These are phyloP conservation scores for Lentinula novae-zelandiae DNA, from an alignment of 1,284 basidiomycete genomes.

Conservation along the genomic window DNA sequence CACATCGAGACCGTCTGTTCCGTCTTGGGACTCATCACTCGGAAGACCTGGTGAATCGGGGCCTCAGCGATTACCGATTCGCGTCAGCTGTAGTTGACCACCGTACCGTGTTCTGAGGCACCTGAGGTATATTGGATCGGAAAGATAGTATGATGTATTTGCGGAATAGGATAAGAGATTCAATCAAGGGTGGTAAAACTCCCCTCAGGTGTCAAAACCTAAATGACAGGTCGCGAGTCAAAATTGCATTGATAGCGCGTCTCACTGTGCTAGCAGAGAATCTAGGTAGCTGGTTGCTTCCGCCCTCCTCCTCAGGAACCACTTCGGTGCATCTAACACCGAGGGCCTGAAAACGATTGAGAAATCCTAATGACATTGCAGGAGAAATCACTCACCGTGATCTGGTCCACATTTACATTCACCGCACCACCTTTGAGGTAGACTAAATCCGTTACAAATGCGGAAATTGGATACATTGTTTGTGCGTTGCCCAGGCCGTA, in stretches of 20 bases:
- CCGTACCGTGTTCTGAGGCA: too few species aligned
- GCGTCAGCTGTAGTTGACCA: too few species aligned
- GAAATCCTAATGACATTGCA: background rate
- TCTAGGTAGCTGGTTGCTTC: slow-evolving; percentile 26
- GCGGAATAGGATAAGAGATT: too few species aligned
- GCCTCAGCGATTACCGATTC: too few species aligned
- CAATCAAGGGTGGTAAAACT: too few species aligned
- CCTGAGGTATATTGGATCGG: too few species aligned
- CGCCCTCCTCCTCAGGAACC: slow-evolving; percentile 22
- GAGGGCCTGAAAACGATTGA: background rate
- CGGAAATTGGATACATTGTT: slow-evolving; percentile 64
- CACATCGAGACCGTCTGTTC: too few species aligned
- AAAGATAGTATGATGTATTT: too few species aligned
- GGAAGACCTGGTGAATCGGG: too few species aligned
- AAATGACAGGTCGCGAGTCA: slow-evolving; percentile 18
- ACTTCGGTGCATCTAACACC: slow-evolving; percentile 42
- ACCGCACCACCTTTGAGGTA: slow-evolving; percentile 67
- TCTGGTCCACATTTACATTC: slow-evolving; percentile 51
- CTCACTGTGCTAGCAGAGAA: slow-evolving; percentile 53
- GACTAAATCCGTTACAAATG: slow-evolving; percentile 82
- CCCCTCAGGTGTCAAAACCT: background rate
- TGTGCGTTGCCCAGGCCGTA: slow-evolving; percentile 56
- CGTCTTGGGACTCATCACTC: too few species aligned
- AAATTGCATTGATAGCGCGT: slow-evolving; percentile 43
- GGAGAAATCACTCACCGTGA: slow-evolving; percentile 44